These are phyloP conservation scores for Immersiporthe knoxdaviesiana DNA, from an alignment of 2,329 filamentous ascomycete species.

Conservation along the genomic window DNA sequence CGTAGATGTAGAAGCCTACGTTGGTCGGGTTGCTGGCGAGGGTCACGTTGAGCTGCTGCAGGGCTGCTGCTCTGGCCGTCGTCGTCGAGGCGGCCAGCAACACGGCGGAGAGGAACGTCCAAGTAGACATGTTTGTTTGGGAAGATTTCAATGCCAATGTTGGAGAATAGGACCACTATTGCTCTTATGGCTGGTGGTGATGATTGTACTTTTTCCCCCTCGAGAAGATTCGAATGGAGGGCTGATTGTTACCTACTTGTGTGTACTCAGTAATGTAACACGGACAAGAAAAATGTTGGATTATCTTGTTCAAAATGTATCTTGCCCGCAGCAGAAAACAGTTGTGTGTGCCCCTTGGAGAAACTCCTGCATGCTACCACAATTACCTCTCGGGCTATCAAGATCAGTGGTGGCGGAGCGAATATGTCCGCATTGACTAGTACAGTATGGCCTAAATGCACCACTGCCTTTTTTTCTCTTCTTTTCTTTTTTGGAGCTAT, in stretches of 20 bases:
- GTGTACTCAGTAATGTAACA: background rate
- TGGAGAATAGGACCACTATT: too few species aligned
- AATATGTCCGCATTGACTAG: background rate
- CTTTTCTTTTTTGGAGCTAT: background rate
- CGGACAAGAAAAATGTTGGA: background rate
- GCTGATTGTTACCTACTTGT: background rate
- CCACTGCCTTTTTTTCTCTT: background rate
- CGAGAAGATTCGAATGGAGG: background rate
- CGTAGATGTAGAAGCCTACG: conserved; percentile 57
- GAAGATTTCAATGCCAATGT: too few species aligned
- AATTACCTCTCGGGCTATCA: background rate
- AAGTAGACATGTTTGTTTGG: conserved; percentile 1
- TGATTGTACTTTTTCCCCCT: too few species aligned
- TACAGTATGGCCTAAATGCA: background rate
- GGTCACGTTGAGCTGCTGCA: conserved; percentile 34
- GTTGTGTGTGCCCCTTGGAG: background rate
- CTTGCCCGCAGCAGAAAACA: background rate
- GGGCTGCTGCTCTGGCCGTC: conserved; percentile 33
- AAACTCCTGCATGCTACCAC: background rate
- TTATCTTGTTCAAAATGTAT: background rate
- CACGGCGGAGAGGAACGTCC: conserved; percentile 7
- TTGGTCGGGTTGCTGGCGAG: conserved; percentile 54
- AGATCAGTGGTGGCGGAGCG: background rate
- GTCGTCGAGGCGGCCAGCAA: conserved; percentile 1
- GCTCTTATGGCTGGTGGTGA: too few species aligned